Conservation (phyloP, 768 basidiomycete species). For the Lentinus brumalis region DNA sequence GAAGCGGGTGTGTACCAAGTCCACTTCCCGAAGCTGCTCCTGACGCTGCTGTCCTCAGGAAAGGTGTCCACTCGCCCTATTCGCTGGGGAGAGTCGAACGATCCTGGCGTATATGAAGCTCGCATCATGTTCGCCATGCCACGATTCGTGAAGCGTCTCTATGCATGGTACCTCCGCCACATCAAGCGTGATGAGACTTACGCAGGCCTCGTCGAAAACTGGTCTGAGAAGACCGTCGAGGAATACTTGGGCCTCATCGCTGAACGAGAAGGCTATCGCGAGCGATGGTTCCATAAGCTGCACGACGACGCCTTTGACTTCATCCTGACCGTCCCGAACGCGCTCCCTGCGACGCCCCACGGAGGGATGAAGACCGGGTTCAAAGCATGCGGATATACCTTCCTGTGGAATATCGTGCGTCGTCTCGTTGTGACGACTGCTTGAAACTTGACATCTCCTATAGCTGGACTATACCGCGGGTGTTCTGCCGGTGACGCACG, state of each 20-base stretch:
- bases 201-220: constrained; percentile 27
- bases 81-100: constrained; percentile 27
- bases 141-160: constrained; percentile 27
- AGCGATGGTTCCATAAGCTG: constrained; percentile 29
- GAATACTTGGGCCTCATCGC: constrained; percentile 32
- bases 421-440: neutral
- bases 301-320: constrained; percentile 36
- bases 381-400: constrained; percentile 35
- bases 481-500: constrained; percentile 48
- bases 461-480: constrained; percentile 50
- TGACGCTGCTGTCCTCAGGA: constrained; percentile 3
- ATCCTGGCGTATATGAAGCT: constrained; percentile 25
- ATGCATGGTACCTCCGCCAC: constrained; percentile 31
- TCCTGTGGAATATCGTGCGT: constrained; percentile 49
- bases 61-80: constrained; percentile 25
- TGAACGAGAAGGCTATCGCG: constrained; percentile 32
- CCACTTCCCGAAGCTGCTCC: neutral
- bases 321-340: constrained; percentile 42
- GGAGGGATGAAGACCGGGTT: constrained; percentile 37
- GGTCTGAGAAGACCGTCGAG: constrained; percentile 28
- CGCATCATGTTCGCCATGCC: constrained; percentile 26
- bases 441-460: neutral
- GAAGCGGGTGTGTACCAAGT: constrained; percentile 25
- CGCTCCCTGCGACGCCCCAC: constrained; percentile 41
- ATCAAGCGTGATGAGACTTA: constrained; percentile 26